Base-by-base conservation (phyloP, 352 stramenopile species). In the Globisporangium splendens region DNA sequence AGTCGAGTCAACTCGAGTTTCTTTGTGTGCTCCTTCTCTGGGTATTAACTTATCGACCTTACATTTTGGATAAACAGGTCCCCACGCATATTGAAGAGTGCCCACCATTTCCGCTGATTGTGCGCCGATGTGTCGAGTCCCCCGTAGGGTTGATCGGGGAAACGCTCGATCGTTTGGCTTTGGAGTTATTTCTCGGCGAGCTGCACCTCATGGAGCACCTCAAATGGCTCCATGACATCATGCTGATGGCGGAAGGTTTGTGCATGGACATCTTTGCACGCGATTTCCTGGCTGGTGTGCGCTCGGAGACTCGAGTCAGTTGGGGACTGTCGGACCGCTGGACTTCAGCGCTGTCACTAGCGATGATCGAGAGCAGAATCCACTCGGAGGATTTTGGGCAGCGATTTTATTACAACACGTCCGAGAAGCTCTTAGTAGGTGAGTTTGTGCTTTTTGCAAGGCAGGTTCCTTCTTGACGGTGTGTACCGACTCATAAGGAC, bases 211-310 rank as follows among this genome's bases (percentile, higher is more conserved):
- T 79, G 49, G 55, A 67, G 21, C 79, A 93, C 48, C 60, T 89
- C 12, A 46, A 65, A 24, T 89, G 80, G 80, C 54, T 91, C 17
- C 75, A 76, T 17, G 83, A 72, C 17, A 63, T 93, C 18, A 74
- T 85, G 72, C 68, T 91, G 17, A 91, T 91, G 80, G 75, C 71
- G 18, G 80, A 89, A 66, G 80, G 80, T 2, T 62, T 90, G 8
- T 89, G 78, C 41, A 87, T 89, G 68, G 69, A 83, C 47, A 86
- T 89, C 24, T 88, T 93, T 24, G 68, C 70, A 20, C 79, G 75
- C 1, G 80, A 93, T 52, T 66, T 93, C 0, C 59, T 86, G 28
- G 46, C 44, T 13, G 68, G 73, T 28, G 56, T 89, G 28, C 62
- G 61, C n/a, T 82, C 75, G 3, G n/a, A 62, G 21, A 68, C 65